Conservation (phyloP, 2,329 filamentous ascomycete species). For the Epicoccum sorghinum region DNA sequence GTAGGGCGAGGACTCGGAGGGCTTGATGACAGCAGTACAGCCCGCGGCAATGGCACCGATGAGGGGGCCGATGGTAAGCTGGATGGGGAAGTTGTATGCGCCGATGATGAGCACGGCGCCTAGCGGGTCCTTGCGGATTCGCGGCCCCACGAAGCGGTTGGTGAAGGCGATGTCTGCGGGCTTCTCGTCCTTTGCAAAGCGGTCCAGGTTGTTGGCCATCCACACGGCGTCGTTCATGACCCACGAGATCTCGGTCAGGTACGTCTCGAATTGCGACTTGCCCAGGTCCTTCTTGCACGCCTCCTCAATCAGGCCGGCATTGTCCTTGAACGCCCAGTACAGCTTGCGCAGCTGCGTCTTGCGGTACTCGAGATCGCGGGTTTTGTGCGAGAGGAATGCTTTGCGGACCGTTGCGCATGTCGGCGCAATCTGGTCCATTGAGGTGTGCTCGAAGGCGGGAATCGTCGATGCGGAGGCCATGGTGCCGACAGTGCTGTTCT, state of each 20-base stretch:
- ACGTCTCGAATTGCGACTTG: slow-evolving; percentile 77
- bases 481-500: neutral
- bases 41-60: slow-evolving; percentile 92
- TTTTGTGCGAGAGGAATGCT: slow-evolving; percentile 80
- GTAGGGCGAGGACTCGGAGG: slow-evolving; percentile 79
- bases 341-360: slow-evolving; percentile 87
- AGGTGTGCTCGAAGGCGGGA: slow-evolving; percentile 45
- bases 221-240: slow-evolving; percentile 81
- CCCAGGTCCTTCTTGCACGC: slow-evolving; percentile 79
- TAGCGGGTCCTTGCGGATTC: slow-evolving; percentile 84
- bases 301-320: slow-evolving; percentile 72
- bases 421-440: slow-evolving; percentile 42
- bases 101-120: slow-evolving; percentile 86
- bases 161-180: slow-evolving; percentile 71
- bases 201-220: slow-evolving; percentile 76
- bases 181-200: slow-evolving; percentile 83
- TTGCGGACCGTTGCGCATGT: slow-evolving; percentile 61
- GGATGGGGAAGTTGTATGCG: slow-evolving; percentile 92
- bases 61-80: slow-evolving; percentile 77
- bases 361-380: slow-evolving; percentile 81
- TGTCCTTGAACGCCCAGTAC: slow-evolving; percentile 90
- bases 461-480: slow-evolving; percentile 24
- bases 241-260: slow-evolving; percentile 78
- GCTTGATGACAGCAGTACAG: slow-evolving; percentile 89
- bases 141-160: slow-evolving; percentile 73